These are phyloP conservation scores for Penicillium sp. DNA, from an alignment of 2,329 filamentous ascomycete species.

Conservation along the genomic window DNA sequence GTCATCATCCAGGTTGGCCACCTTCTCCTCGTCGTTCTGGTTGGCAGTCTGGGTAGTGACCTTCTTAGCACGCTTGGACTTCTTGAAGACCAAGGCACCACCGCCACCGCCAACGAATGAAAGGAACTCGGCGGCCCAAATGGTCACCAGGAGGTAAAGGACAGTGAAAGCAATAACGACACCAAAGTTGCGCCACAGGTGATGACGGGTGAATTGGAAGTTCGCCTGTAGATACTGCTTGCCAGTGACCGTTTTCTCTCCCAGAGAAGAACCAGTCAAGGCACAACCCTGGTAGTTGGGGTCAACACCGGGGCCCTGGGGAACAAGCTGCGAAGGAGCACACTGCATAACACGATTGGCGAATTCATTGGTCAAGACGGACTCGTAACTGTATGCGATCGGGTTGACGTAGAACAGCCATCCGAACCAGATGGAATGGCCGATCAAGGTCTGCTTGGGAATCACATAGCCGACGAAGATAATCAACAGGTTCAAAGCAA, in stretches of 20 bases:
- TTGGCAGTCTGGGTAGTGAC: constrained; percentile 43
- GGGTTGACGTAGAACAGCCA: constrained; percentile 56
- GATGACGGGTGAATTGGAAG: constrained; percentile 53
- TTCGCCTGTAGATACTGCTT: constrained; percentile 50
- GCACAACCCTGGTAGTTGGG: constrained; percentile 58
- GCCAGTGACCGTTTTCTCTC: constrained; percentile 50
- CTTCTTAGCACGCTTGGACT: constrained; percentile 56
- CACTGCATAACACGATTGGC: constrained; percentile 54
- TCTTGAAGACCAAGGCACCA: constrained; percentile 68
- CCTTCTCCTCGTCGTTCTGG: constrained; percentile 57
- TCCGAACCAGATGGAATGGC: constrained; percentile 61
- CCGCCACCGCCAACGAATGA: constrained; percentile 58
- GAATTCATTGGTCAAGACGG: constrained; percentile 64
- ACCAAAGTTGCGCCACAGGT: constrained; percentile 70
- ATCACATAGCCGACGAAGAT: constrained; percentile 66
- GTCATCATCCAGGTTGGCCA: constrained; percentile 26
- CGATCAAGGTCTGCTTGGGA: constrained; percentile 56
- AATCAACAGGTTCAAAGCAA: constrained; percentile 56
- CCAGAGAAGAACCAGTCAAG: constrained; percentile 53
- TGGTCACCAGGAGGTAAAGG: constrained; percentile 67
- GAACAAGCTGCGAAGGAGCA: constrained; percentile 55
- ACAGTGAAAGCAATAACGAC: constrained; percentile 70
- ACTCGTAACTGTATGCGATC: constrained; percentile 60
- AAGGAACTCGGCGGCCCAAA: constrained; percentile 64
- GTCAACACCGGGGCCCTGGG: constrained; percentile 53